A percentile compares a stretch with the other conserved stretches of the same genome.
Conservation (phyloP, 345 rosid species). For the Hibiscus trionum region DNA sequence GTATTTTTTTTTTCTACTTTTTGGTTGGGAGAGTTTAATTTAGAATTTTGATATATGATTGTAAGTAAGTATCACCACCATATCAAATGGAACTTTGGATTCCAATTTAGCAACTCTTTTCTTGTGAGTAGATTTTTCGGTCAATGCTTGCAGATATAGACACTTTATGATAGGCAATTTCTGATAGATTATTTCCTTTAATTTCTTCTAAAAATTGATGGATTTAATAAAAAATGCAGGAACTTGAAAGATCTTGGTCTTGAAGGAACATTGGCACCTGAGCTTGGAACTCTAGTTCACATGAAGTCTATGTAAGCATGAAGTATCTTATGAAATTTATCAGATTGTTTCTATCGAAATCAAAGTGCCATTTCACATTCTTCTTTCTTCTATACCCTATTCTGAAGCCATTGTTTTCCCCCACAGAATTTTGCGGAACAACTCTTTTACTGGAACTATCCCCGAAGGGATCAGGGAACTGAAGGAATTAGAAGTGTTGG, state of each 20-base stretch:
- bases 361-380: not conserved
- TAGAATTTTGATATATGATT: slow-evolving; percentile 24
- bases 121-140: not conserved
- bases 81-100: not conserved
- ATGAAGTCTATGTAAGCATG: slow-evolving; percentile 54
- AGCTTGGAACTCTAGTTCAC: slow-evolving; percentile 39
- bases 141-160: not conserved
- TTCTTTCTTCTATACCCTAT: not conserved
- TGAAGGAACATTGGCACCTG: slow-evolving; percentile 52
- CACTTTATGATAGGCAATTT: not conserved
- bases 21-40: slow-evolving; percentile 42
- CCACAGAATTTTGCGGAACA: slow-evolving; percentile 58
- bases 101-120: not conserved
- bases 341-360: not conserved
- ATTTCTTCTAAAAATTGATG: slow-evolving; percentile 1
- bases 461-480: slow-evolving; percentile 48
- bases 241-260: slow-evolving; percentile 58
- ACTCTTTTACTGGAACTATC: slow-evolving; percentile 46
- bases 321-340: slow-evolving; percentile 15
- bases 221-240: slow-evolving; percentile 27
- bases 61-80: not conserved
- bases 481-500: slow-evolving; percentile 55
- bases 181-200: not conserved
- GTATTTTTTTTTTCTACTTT: slow-evolving; percentile 3
- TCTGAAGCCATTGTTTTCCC: not conserved